Percentiles rank a stretch among this genome's conserved stretches.
These are phyloP conservation scores for Echria macrotheca DNA, from an alignment of 495 filamentous ascomycete genomes.

Conservation along the genomic window DNA sequence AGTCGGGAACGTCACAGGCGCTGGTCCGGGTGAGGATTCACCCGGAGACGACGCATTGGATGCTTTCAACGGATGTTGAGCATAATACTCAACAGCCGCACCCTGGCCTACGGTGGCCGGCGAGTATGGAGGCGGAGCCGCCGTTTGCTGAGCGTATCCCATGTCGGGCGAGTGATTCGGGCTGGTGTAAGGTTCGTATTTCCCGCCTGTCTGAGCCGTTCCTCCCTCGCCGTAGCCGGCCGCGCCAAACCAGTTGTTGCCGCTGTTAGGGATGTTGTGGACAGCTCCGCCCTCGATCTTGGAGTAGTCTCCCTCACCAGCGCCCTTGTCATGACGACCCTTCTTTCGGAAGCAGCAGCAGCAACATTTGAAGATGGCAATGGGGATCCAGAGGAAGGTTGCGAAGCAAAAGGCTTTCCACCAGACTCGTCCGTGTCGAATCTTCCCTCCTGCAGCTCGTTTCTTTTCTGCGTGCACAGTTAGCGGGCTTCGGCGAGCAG, in stretches of 20 bases:
- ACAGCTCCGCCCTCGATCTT: neutral
- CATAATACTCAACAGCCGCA: neutral
- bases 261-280: neutral
- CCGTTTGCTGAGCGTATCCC: neutral
- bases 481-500: neutral
- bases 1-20: neutral
- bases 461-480: neutral
- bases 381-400: constrained; percentile 2
- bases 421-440: neutral
- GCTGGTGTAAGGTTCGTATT: neutral
- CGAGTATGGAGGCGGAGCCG: neutral
- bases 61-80: neutral
- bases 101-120: neutral
- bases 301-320: neutral
- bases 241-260: neutral
- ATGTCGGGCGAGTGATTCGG: neutral
- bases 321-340: neutral
- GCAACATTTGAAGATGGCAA: neutral
- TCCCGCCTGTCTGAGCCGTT: neutral
- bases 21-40: neutral
- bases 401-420: constrained; percentile 1
- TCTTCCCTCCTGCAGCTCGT: neutral
- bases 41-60: neutral
- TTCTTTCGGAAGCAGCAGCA: neutral
- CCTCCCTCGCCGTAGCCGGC: neutral